Evolutionary conservation across 1,139 yeast species (phyloP), one percentile per base, ranked within the genome.

Genomic region (Meyerozyma athensensis): DNA sequence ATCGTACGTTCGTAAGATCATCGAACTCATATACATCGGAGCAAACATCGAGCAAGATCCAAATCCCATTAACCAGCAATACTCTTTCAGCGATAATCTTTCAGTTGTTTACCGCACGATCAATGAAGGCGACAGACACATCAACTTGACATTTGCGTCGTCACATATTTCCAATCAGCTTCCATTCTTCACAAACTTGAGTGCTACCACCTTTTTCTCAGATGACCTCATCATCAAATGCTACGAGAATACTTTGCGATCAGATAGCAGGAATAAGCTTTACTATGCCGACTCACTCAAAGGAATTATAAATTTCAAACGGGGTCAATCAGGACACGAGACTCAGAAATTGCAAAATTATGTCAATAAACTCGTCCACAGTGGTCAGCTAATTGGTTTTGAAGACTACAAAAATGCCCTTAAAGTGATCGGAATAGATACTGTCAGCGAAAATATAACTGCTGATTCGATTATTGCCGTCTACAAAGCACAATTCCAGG

Each of bases 241-340:
- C 40, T 90, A 79, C 56, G 81, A 80, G 35, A 60, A 63, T 6
- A 75, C 82, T 20, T 58, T 68, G 1, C 49, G 53, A 1, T 59
- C 77, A 7, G 96, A 89, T 53, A 72, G 76, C 0, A 48, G 40
- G 0, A 74, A 79, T 45, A 57, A 63, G 5, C 76, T 87, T 5
- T 61, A 69, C 35, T 89, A 87, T 49, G 79, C 83, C 40, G 97
- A 90, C 54, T 79, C 87, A 4, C 49, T 68, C 35, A 58, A 56
- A 39, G 50, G 46, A 33, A 46, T 52, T 4, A 46, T 49, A 3
- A 48, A 43, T 26, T 49, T 45, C 36, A 46, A 50, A 30, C 32
- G 40, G 6, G 41, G 41, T 19, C 39, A 43, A 19, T 20, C 48
- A 8, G 32, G 32, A 3, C 32, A 3, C 13, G 19, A 20, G 5